Percentiles rank a stretch among this genome's conserved stretches.
These are phyloP conservation scores for Melanomma pulvis-pyrius DNA, from an alignment of 495 filamentous ascomycete species.

Conservation along the genomic window DNA sequence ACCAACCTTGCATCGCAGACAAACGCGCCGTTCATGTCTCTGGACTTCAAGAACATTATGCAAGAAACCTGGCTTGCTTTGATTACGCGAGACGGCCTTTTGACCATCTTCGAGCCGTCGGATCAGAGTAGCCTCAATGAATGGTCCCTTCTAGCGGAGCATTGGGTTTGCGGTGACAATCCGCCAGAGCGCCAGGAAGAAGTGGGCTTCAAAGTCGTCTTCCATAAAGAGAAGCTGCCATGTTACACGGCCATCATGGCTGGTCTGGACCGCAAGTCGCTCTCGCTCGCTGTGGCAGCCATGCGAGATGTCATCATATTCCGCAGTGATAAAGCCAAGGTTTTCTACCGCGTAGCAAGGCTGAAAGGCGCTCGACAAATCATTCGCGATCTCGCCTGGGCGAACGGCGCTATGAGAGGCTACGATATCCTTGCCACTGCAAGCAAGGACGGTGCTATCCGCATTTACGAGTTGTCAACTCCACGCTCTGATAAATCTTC, in stretches of 20 bases:
- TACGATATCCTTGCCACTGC: slow-evolving; percentile 91
- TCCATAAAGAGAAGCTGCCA: slow-evolving; percentile 80
- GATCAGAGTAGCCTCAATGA: slow-evolving; percentile 79
- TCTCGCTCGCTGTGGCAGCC: slow-evolving; percentile 78
- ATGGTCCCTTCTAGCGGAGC: slow-evolving; percentile 73
- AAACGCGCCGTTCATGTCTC: slow-evolving; percentile 69
- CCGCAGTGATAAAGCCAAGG: slow-evolving; percentile 64
- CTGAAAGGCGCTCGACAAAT: slow-evolving; percentile 69
- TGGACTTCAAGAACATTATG: slow-evolving; percentile 76
- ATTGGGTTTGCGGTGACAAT: slow-evolving; percentile 61
- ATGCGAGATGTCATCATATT: slow-evolving; percentile 81
- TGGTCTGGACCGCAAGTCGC: slow-evolving; percentile 70
- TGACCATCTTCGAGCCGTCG: slow-evolving; percentile 82
- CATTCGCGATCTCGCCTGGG: slow-evolving; percentile 93
- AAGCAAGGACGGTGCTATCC: slow-evolving; percentile 84
- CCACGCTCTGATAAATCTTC: slow-evolving; percentile 25
- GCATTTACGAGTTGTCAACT: slow-evolving; percentile 80
- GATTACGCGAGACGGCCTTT: slow-evolving; percentile 75
- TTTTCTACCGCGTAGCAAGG: slow-evolving; percentile 79
- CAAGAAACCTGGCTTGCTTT: slow-evolving; percentile 78
- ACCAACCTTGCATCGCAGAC: slow-evolving; percentile 60
- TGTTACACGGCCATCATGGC: slow-evolving; percentile 75
- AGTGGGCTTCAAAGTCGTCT: slow-evolving; percentile 79
- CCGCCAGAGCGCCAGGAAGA: slow-evolving; percentile 71
- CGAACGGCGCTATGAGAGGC: slow-evolving; percentile 80